Evolutionary conservation across 2,329 filamentous ascomycete genomes (phyloP).

Genomic region (Colletotrichum eremochloae): DNA sequence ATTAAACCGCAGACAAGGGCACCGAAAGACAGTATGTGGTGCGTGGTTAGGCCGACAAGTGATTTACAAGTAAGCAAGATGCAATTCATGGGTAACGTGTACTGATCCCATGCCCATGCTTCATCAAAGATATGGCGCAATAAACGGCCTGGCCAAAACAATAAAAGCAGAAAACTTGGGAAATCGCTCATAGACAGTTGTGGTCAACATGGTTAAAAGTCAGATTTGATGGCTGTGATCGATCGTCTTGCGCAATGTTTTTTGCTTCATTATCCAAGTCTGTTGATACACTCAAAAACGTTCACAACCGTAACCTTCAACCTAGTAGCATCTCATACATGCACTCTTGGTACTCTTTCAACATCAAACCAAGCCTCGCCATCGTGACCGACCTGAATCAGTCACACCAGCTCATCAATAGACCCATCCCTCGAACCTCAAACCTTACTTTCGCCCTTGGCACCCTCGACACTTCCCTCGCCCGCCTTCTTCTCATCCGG

Average conservation of each 20-base stretch:
- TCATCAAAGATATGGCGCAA: background rate
- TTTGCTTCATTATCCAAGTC: background rate
- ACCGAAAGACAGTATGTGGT: background rate
- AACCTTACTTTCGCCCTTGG: constrained; percentile 53
- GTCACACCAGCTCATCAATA: background rate
- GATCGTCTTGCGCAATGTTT: background rate
- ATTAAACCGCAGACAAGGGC: background rate
- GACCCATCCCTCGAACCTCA: constrained; percentile 24
- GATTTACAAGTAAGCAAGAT: background rate
- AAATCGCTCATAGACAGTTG: background rate
- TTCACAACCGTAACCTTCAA: background rate
- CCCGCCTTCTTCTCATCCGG: constrained; percentile 68
- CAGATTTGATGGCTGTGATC: background rate
- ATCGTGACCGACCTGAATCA: background rate
- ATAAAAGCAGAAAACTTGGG: background rate
- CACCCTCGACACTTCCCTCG: constrained; percentile 46
- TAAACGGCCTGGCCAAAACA: background rate
- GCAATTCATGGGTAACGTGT: background rate
- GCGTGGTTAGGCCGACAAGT: background rate
- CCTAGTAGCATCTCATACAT: no score
- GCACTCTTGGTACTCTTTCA: background rate
- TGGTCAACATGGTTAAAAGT: background rate
- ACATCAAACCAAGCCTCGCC: background rate
- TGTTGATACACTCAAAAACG: background rate
- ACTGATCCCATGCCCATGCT: background rate